Base-by-base conservation (phyloP, 331 rosid genomes). In the Phaseolus coccineus region DNA sequence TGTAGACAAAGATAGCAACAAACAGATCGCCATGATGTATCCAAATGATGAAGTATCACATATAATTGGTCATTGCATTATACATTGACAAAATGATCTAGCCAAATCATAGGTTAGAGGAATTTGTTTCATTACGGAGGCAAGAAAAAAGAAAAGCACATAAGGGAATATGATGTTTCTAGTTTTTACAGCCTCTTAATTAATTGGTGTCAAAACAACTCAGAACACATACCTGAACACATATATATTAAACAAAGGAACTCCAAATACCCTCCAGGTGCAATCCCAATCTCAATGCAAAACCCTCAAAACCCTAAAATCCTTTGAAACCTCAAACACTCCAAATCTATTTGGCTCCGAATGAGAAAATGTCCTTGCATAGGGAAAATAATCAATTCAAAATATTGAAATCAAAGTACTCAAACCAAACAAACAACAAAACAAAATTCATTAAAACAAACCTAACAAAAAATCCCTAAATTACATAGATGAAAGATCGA, bases 171-270 rank as follows among this genome's bases (percentile, higher is more conserved):
- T 28, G 47, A 70, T 66, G 39, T 47, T 76, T 77, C 69, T 77
- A 62, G 37, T 52, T 75, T 79, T 80, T 76, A 85, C 88, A 69
- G 69, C 86, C 71, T 78, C 37, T 71, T 82, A 82, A 82, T 82
- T 79, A 16, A 15, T 15, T 27, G 63, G 68, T 47, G 80, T 58
- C 62, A 82, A 39, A 47, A 30, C 71, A 19, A 77, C 64, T 39
- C 44, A 27, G 77, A 53, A 63, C 77, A 79, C 61, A 63, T 61
- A 69, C 66, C 73, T 84, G 62, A 67, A 42, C 82, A 67, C 39
- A 76, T 82, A 83, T 76, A 85, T 74, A 73, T 61, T 50, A 76
- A 74, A 73, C 77, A 22, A 68, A 68, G 79, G 74, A 85, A 80
- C 80, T 76, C 80, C 57, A 55, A 14, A 72, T 68, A 30, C 31